Conservation (phyloP, 2,329 filamentous ascomycete species). For the Cadophora malorum region DNA sequence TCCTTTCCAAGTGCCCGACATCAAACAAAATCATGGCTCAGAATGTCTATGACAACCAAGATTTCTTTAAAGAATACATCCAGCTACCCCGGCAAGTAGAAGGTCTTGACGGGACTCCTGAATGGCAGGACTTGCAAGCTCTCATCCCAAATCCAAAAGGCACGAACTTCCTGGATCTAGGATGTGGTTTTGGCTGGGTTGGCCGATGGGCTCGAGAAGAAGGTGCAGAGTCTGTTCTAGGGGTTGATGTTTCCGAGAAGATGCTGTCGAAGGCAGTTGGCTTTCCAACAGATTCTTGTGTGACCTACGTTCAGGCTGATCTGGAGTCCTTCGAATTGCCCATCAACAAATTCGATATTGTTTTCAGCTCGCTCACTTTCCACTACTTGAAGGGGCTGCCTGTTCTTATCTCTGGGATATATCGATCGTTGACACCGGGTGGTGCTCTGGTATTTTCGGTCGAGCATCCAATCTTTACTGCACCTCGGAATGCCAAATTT, state of each 20-base stretch:
- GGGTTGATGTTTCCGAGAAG: conserved; percentile 51
- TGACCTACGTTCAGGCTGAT: conserved; percentile 47
- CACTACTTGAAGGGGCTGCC: conserved; percentile 98
- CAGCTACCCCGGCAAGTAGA: conserved; percentile 50
- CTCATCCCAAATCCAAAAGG: conserved; percentile 48
- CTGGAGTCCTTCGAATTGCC: conserved; percentile 45
- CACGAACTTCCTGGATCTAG: conserved; percentile 51
- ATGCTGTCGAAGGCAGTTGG: conserved; percentile 50
- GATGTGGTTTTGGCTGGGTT: conserved; percentile 56
- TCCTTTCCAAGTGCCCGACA: neutral
- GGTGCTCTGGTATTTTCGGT: conserved; percentile 75
- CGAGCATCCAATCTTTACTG: conserved; percentile 56
- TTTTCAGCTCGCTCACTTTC: conserved; percentile 86
- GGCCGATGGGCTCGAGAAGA: conserved; percentile 50
- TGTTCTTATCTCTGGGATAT: conserved; percentile 79
- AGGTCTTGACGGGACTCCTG: conserved; percentile 50
- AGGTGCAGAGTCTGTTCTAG: conserved; percentile 47
- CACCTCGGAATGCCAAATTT: conserved; percentile 46
- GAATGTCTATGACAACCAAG: conserved; percentile 51
- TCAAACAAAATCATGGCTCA: conserved; percentile 43
- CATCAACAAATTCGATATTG: conserved; percentile 78
- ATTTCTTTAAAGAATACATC: conserved; percentile 53
- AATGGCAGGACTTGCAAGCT: conserved; percentile 52
- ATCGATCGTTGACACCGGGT: conserved; percentile 84
- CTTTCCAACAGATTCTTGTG: conserved; percentile 33